Conservation (phyloP, 768 basidiomycete species). For the Tricholoma bakamatsutake region DNA sequence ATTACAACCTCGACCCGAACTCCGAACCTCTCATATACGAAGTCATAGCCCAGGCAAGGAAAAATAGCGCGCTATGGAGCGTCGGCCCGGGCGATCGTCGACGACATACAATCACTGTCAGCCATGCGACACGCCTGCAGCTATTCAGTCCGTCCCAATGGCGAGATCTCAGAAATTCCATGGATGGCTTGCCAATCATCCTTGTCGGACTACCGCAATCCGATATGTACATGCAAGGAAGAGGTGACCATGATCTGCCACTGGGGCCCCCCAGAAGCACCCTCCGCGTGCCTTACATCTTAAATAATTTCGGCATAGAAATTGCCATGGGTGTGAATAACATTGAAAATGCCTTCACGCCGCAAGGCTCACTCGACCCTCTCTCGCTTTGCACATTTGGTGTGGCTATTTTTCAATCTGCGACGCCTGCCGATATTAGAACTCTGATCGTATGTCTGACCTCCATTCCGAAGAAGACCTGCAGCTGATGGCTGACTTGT, state of each 20-base stretch:
- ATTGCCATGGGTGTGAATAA: slow-evolving; percentile 60
- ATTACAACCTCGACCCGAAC: slow-evolving; percentile 53
- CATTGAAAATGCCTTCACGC: slow-evolving; percentile 63
- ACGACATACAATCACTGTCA: slow-evolving; percentile 44
- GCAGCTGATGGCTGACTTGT: slow-evolving; percentile 5
- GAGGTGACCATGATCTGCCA: slow-evolving; percentile 26
- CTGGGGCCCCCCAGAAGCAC: slow-evolving; percentile 47
- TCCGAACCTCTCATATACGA: slow-evolving; percentile 51
- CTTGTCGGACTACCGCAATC: slow-evolving; percentile 58
- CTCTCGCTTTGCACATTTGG: slow-evolving; percentile 54
- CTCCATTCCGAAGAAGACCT: neutral
- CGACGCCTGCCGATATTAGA: slow-evolving; percentile 38
- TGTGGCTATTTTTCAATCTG: slow-evolving; percentile 54
- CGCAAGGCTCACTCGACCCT: slow-evolving; percentile 60
- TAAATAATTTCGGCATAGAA: slow-evolving; percentile 36
- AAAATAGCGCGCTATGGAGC: slow-evolving; percentile 16
- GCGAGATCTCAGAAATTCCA: slow-evolving; percentile 33
- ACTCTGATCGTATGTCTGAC: slow-evolving; percentile 36
- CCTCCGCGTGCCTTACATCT: slow-evolving; percentile 45
- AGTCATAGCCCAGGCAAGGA: slow-evolving; percentile 38
- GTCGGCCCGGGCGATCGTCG: slow-evolving; percentile 16
- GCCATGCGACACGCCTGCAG: slow-evolving; percentile 56
- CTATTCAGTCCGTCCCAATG: slow-evolving; percentile 43
- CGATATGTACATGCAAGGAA: slow-evolving; percentile 66
- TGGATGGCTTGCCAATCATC: slow-evolving; percentile 40